These are phyloP conservation scores for Coemansia sp. DNA, from an alignment of 192 early-diverging fungal species.

Conservation along the genomic window DNA sequence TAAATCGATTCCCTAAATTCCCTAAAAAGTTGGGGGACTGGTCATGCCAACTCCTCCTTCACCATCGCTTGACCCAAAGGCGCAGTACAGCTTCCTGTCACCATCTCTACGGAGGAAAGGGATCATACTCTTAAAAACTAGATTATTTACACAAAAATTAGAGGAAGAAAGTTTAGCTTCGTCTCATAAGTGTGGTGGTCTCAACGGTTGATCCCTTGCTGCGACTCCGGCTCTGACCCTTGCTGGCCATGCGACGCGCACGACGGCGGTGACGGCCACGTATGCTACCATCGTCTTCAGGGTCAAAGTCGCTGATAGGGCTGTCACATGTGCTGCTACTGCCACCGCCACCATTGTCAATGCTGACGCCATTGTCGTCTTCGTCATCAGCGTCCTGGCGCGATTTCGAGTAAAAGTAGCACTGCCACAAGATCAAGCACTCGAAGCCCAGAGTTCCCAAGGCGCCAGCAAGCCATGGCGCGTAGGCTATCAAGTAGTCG, in stretches of 20 bases:
- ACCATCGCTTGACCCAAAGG: too few relatives aligned
- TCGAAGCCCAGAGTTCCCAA: constrained; percentile 52
- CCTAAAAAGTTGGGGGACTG: too few relatives aligned
- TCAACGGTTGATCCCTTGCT: constrained; percentile 3
- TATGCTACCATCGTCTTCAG: constrained; percentile 20
- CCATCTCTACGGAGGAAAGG: too few relatives aligned
- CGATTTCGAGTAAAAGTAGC: constrained; percentile 43
- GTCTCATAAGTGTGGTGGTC: neutral
- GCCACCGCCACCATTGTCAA: constrained; percentile 4
- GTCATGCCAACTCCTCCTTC: too few relatives aligned
- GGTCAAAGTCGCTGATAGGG: constrained; percentile 13
- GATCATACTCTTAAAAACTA: neutral
- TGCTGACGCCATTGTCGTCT: neutral
- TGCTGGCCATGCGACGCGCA: constrained; percentile 18
- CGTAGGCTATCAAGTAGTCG: constrained; percentile 43
- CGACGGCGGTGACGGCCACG: constrained; percentile 21
- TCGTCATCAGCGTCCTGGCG: constrained; percentile 5
- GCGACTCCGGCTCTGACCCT: constrained; percentile 10
- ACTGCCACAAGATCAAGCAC: constrained; percentile 48
- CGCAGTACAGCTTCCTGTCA: too few relatives aligned
- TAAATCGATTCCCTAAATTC: too few relatives aligned
- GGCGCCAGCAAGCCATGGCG: constrained; percentile 54
- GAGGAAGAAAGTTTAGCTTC: neutral
- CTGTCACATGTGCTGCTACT: constrained; percentile 12
- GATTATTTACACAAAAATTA: neutral